phyloP scores from a whole-genome alignment of 202 grass and related monocot species.

The Elaeis oleifera region DNA sequence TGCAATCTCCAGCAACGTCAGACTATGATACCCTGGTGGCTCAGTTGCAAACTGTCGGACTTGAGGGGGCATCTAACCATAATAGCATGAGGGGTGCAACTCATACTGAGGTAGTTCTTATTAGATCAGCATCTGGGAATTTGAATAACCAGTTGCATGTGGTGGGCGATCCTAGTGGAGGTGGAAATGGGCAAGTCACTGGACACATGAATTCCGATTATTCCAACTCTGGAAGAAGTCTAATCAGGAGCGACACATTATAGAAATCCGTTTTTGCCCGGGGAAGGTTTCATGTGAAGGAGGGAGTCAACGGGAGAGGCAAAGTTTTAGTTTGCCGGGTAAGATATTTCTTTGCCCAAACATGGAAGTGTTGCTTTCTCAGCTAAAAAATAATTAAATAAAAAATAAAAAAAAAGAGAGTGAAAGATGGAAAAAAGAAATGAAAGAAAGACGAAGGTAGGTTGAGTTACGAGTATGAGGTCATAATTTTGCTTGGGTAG shows the following conservation, averaged over 20 bases:
- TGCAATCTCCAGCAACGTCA: constrained; percentile 34
- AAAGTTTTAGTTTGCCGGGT: neutral
- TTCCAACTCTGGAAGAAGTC: neutral
- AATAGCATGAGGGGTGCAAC: constrained; percentile 25
- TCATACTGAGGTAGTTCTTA: constrained; percentile 37
- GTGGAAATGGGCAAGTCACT: constrained; percentile 4
- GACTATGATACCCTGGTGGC: constrained; percentile 23
- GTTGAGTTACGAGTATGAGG: neutral
- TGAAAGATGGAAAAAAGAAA: neutral
- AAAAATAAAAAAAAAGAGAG: neutral
- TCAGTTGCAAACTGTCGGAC: constrained; percentile 46
- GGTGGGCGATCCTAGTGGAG: constrained; percentile 25
- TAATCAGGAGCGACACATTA: constrained; percentile 1
- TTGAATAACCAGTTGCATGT: constrained; percentile 40
- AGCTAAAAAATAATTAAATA: neutral
- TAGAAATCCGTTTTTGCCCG: neutral
- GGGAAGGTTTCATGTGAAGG: neutral
- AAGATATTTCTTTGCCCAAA: neutral
- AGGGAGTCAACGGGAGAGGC: neutral
- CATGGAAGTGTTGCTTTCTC: neutral
- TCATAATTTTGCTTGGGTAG: neutral
- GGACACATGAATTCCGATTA: neutral
- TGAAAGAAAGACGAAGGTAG: neutral
- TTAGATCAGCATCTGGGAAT: constrained; percentile 48
- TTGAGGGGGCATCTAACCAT: constrained; percentile 46